A percentile compares a stretch with the other conserved stretches of the same genome.
These are phyloP conservation scores for Ascosphaera pollenicola DNA, from an alignment of 2,329 filamentous ascomycete genomes.

Conservation along the genomic window DNA sequence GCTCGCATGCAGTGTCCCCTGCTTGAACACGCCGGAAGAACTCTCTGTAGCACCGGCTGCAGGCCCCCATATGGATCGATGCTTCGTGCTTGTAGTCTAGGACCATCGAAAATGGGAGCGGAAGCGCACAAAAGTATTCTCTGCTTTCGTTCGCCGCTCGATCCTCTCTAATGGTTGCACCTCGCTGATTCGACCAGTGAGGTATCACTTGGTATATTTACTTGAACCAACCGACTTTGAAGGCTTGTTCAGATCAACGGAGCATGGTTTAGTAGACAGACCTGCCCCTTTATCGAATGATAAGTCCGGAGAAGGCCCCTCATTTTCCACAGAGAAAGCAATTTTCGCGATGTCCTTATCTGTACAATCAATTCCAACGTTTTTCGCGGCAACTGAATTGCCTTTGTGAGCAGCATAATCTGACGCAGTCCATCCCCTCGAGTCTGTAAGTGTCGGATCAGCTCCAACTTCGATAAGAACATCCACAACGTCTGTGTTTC, in stretches of 20 bases:
- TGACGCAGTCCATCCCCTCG: slow-evolving; percentile 14
- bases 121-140: too few relatives aligned
- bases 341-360: neutral
- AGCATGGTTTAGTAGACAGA: neutral
- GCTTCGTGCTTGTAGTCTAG: too few relatives aligned
- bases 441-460: slow-evolving; percentile 8
- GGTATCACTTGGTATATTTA: too few relatives aligned
- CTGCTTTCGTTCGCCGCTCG: too few relatives aligned
- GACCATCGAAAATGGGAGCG: too few relatives aligned
- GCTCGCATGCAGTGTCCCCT: too few relatives aligned
- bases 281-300: neutral
- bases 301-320: neutral
- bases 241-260: neutral
- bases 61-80: too few relatives aligned
- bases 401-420: slow-evolving; percentile 16
- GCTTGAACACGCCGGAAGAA: too few relatives aligned
- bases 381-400: neutral
- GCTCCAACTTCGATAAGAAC: slow-evolving; percentile 11
- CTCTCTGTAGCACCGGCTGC: too few relatives aligned
- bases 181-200: too few relatives aligned
- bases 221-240: neutral
- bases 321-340: neutral
- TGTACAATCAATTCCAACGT: neutral
- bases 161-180: too few relatives aligned
- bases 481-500: slow-evolving; percentile 8